Conservation (phyloP, 2,329 filamentous ascomycete genomes). For the Clarireedia sp. region DNA sequence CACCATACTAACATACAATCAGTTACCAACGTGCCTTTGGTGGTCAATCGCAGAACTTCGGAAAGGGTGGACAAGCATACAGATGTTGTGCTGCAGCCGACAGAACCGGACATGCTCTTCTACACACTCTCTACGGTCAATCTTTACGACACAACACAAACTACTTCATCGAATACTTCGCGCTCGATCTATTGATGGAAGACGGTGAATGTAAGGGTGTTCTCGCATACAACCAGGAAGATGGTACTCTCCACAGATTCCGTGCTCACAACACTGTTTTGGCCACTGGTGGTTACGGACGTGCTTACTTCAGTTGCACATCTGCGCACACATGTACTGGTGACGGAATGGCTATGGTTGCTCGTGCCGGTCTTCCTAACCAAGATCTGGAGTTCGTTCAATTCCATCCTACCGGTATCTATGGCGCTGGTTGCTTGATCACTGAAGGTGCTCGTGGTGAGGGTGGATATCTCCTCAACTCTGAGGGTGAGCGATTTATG, state of each 20-base stretch:
- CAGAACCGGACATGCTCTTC: constrained; percentile 41
- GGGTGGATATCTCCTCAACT: constrained; percentile 42
- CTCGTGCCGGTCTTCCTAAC: constrained; percentile 39
- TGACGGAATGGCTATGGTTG: constrained; percentile 42
- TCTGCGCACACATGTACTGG: constrained; percentile 42
- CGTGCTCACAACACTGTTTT: constrained; percentile 38
- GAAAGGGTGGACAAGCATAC: constrained; percentile 41
- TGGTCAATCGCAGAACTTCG: constrained; percentile 39
- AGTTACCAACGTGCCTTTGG: constrained; percentile 47
- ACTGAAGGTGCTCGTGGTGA: constrained; percentile 43
- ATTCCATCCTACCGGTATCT: constrained; percentile 43
- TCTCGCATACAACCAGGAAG: constrained; percentile 32
- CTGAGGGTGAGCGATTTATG: constrained; percentile 42
- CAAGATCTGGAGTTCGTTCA: constrained; percentile 45
- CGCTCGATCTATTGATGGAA: constrained; percentile 40
- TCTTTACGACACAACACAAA: constrained; percentile 39
- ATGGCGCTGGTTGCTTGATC: constrained; percentile 42
- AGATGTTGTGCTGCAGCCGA: constrained; percentile 28
- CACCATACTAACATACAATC: constrained; percentile 17
- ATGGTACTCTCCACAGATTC: constrained; percentile 39
- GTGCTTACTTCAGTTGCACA: constrained; percentile 42
- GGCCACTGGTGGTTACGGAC: constrained; percentile 42
- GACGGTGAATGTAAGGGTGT: constrained; percentile 40
- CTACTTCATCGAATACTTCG: constrained; percentile 44
- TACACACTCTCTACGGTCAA: constrained; percentile 43